Evolutionary conservation across 352 stramenopile genomes (phyloP).

Genomic region (Albugo laibachii): DNA sequence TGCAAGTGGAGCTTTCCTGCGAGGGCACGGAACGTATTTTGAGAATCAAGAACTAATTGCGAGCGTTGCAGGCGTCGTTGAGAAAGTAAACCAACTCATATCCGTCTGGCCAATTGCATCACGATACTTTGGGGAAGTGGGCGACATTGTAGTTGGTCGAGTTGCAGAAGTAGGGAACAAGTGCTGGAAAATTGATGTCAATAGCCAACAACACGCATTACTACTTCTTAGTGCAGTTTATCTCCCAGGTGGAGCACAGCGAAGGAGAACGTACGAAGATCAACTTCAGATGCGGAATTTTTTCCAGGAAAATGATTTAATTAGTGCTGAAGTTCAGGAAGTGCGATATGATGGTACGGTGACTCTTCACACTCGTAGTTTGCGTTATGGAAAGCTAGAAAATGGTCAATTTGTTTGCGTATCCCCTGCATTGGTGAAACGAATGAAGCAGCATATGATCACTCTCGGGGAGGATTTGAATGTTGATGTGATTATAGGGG

Average conservation of each 20-base stretch:
- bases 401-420: slow-evolving; percentile 88
- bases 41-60: slow-evolving; percentile 79
- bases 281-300: slow-evolving; percentile 92
- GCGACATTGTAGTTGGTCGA: slow-evolving; percentile 93
- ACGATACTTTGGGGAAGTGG: slow-evolving; percentile 88
- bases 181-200: slow-evolving; percentile 90
- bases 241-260: slow-evolving; percentile 87
- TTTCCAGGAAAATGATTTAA: slow-evolving; percentile 90
- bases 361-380: slow-evolving; percentile 84
- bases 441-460: slow-evolving; percentile 90
- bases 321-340: slow-evolving; percentile 82
- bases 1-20: slow-evolving; percentile 61
- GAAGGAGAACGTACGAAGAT: slow-evolving; percentile 93
- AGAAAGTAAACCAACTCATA: slow-evolving; percentile 94
- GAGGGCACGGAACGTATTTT: slow-evolving; percentile 90
- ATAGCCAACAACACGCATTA: slow-evolving; percentile 56
- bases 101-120: slow-evolving; percentile 81
- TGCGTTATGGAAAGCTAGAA: slow-evolving; percentile 90
- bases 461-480: slow-evolving; percentile 36
- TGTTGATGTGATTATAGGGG: slow-evolving; percentile 85
- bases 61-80: slow-evolving; percentile 85
- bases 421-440: slow-evolving; percentile 76
- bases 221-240: slow-evolving; percentile 91
- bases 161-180: slow-evolving; percentile 86
- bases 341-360: slow-evolving; percentile 84